Evolutionary conservation across 2,329 filamentous ascomycete genomes (phyloP), one percentile per base, ranked within the genome.

Genomic region (Endocalyx cinctus): DNA sequence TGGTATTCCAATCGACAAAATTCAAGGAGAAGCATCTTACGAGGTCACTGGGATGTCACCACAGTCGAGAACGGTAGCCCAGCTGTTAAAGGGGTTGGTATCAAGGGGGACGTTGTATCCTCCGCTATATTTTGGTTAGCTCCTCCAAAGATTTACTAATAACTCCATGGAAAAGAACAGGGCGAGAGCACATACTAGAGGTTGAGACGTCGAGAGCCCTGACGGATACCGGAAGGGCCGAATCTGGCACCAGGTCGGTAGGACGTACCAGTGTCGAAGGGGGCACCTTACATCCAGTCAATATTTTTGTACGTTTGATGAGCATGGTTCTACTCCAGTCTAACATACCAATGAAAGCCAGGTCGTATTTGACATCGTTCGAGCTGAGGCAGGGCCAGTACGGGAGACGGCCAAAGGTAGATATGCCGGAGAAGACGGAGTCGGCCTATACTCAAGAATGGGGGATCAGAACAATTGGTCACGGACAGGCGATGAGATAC

Each of bases 401-500:
- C 5, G 81, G 79, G 26, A 92, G 65, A 31, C 85, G 79, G 10
- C 85, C 87, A 54, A 92, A 92, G 6, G 87, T 94, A 1, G 83
- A 84, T 52, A 94, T 92, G 17, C 87, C 87, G 2, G 84, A 90
- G 63, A 92, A 94, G 37, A 92, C 85, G 1, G 85, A 88, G 58
- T 94, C 86, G 39, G 86, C 86, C 82, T 89, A 40, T 12, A 17
- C 10, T 20, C 13, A 10, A 11, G 6, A 22, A n/a, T n/a, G n/a
- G n/a, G n/a, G n/a, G n/a, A 27, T 33, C 19, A 35, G 17, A 13
- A 19, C 11, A 13, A 25, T 25, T 17, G 5, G n/a, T 11, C 20
- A 18, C 7, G 20, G 5, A 20, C n/a, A 27, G 6, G 19, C 23
- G 6, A 23, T 42, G 17, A 37, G 27, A 27, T 14, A 26, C 32